phyloP scores from a whole-genome alignment of 176 grass and related monocot genomes.

The Dactylis glomerata region DNA sequence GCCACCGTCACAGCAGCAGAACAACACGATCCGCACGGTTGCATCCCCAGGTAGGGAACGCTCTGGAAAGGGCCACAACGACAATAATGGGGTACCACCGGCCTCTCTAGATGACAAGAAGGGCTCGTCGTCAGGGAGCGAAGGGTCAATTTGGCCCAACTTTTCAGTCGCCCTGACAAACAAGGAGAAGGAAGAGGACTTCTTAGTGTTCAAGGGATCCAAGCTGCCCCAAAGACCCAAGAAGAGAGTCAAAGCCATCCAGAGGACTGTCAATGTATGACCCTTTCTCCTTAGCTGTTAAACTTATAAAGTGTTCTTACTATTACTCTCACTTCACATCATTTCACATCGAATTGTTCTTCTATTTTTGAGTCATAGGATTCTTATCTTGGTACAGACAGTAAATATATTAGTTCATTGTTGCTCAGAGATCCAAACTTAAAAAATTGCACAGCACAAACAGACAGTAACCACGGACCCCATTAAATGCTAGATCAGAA shows the following conservation, averaged over 20 bases:
- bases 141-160: conserved; percentile 74
- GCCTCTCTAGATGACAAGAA: conserved; percentile 58
- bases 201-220: conserved; percentile 87
- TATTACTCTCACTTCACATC: conserved; percentile 20
- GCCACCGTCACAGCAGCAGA: conserved; percentile 41
- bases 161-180: conserved; percentile 70
- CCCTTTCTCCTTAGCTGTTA: conserved; percentile 9
- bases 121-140: conserved; percentile 68
- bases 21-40: conserved; percentile 27
- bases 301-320: conserved; percentile 12
- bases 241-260: conserved; percentile 89
- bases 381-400: conserved; percentile 30
- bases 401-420: conserved; percentile 20
- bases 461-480: background rate
- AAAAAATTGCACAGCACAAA: conserved; percentile 1
- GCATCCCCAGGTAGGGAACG: conserved; percentile 41
- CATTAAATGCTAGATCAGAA: background rate
- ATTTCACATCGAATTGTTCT: background rate
- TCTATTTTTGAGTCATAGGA: background rate
- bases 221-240: conserved; percentile 92
- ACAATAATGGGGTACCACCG: conserved; percentile 29
- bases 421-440: conserved; percentile 23
- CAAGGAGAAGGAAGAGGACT: conserved; percentile 98
- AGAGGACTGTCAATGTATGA: conserved; percentile 83
- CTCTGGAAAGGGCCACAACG: conserved; percentile 26